These are phyloP conservation scores for Gnaphalium uliginosum DNA, from an alignment of 129 eudicot genomes.

Conservation along the genomic window DNA sequence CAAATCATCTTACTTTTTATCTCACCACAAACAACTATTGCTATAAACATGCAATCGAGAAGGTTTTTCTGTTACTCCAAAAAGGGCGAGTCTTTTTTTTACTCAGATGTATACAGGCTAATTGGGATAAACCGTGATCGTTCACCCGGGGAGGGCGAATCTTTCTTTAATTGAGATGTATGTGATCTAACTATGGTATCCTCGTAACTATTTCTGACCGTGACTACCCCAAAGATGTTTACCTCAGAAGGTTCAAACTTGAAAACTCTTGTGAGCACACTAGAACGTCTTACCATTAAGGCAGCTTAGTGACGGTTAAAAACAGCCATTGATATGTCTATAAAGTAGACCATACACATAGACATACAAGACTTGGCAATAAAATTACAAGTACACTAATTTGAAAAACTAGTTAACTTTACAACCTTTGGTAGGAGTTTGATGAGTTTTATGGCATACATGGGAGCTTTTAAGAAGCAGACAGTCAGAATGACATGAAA, in stretches of 20 bases:
- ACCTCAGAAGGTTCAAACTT: background rate
- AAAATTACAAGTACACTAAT: background rate
- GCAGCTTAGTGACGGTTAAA: background rate
- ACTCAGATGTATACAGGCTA: too few species aligned
- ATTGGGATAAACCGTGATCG: too few species aligned
- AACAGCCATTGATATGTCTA: background rate
- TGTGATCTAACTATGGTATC: too few species aligned
- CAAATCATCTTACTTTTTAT: background rate
- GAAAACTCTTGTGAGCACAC: too few species aligned
- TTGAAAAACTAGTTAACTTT: background rate
- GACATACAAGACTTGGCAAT: background rate
- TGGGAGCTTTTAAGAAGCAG: background rate
- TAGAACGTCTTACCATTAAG: too few species aligned
- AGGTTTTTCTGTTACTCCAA: too few species aligned
- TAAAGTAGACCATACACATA: background rate
- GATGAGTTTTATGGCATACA: background rate
- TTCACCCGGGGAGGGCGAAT: too few species aligned
- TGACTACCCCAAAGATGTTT: background rate
- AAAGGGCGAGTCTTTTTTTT: background rate
- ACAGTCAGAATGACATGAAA: slow-evolving; percentile 1
- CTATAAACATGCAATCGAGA: too few species aligned
- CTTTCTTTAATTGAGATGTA: too few species aligned
- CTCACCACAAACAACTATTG: background rate
- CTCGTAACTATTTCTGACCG: too few species aligned
- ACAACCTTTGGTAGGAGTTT: background rate